phyloP scores from a whole-genome alignment of 2,329 filamentous ascomycete species.

The Botrytis fabae region DNA sequence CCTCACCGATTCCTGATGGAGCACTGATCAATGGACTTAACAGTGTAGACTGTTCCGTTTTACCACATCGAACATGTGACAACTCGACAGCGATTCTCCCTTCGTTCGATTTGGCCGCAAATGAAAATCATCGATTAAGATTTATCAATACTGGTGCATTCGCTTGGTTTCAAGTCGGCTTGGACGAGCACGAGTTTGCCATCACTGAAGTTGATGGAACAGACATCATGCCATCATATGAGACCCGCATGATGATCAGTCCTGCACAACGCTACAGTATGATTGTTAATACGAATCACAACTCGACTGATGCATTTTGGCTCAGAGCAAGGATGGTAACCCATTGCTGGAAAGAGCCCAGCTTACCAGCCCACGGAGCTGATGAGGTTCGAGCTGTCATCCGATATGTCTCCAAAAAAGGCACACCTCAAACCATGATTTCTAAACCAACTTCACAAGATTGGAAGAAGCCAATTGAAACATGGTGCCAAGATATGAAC shows the following conservation, averaged over 20 bases:
- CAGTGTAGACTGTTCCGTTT: slow-evolving; percentile 44
- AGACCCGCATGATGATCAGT: slow-evolving; percentile 63
- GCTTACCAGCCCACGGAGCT: slow-evolving; percentile 45
- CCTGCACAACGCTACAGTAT: slow-evolving; percentile 72
- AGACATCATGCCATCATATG: slow-evolving; percentile 58
- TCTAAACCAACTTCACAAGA: slow-evolving; percentile 41
- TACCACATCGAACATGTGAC: slow-evolving; percentile 48
- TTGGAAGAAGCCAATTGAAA: slow-evolving; percentile 46
- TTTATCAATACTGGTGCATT: slow-evolving; percentile 71
- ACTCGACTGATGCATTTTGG: slow-evolving; percentile 57
- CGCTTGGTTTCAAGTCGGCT: slow-evolving; percentile 69
- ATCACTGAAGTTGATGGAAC: slow-evolving; percentile 72
- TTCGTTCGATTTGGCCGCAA: slow-evolving; percentile 50
- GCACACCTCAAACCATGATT: slow-evolving; percentile 12
- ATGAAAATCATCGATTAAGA: slow-evolving; percentile 63
- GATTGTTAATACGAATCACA: slow-evolving; percentile 60
- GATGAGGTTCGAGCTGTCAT: slow-evolving; percentile 53
- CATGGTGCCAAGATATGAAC: slow-evolving; percentile 41
- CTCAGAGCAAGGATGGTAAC: slow-evolving; percentile 63
- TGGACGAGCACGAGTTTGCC: slow-evolving; percentile 65
- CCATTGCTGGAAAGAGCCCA: slow-evolving; percentile 57
- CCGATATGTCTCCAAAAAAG: slow-evolving; percentile 43
- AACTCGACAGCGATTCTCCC: slow-evolving; percentile 44
- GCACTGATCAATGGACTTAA: slow-evolving; percentile 49
- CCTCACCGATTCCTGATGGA: slow-evolving; percentile 48